A percentile compares a stretch with the other conserved stretches of the same genome.
phyloP scores from a whole-genome alignment of 2,329 filamentous ascomycete genomes.

The Didymella arachidicola region DNA sequence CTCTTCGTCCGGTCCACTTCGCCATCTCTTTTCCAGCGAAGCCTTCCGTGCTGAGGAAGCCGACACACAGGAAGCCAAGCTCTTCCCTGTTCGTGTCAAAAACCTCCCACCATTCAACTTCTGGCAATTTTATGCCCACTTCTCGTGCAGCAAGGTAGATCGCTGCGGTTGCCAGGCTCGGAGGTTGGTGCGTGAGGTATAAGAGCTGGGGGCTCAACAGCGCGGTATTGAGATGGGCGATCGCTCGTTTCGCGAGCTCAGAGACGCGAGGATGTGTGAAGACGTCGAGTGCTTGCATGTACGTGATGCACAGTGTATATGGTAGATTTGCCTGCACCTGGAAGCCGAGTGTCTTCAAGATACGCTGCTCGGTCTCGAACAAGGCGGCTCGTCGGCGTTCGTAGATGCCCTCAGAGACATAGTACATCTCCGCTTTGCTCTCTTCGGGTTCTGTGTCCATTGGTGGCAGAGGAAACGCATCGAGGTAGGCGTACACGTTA shows the following conservation, averaged over 20 bases:
- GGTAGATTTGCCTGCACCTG: slow-evolving; percentile 85
- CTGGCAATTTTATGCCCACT: slow-evolving; percentile 77
- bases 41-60: slow-evolving; percentile 77
- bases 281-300: slow-evolving; percentile 86
- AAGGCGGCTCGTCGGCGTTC: slow-evolving; percentile 67
- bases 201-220: slow-evolving; percentile 87
- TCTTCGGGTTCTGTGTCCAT: slow-evolving; percentile 58
- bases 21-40: slow-evolving; percentile 69
- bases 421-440: slow-evolving; percentile 51
- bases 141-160: slow-evolving; percentile 91
- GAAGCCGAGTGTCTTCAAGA: slow-evolving; percentile 80
- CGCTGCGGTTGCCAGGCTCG: slow-evolving; percentile 82
- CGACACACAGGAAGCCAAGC: slow-evolving; percentile 89
- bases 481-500: slow-evolving; percentile 84
- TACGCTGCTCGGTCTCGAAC: slow-evolving; percentile 76
- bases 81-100: slow-evolving; percentile 97
- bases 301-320: slow-evolving; percentile 86
- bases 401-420: slow-evolving; percentile 77
- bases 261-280: slow-evolving; percentile 56
- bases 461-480: slow-evolving; percentile 65
- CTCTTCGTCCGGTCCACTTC: slow-evolving; percentile 59
- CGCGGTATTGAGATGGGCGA: slow-evolving; percentile 85
- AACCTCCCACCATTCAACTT: slow-evolving; percentile 94
- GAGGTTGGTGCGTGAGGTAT: slow-evolving; percentile 91
- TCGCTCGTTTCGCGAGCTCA: slow-evolving; percentile 67